These are phyloP conservation scores for Hypoxylon fuscum DNA, from an alignment of 495 filamentous ascomycete species.

Conservation along the genomic window DNA sequence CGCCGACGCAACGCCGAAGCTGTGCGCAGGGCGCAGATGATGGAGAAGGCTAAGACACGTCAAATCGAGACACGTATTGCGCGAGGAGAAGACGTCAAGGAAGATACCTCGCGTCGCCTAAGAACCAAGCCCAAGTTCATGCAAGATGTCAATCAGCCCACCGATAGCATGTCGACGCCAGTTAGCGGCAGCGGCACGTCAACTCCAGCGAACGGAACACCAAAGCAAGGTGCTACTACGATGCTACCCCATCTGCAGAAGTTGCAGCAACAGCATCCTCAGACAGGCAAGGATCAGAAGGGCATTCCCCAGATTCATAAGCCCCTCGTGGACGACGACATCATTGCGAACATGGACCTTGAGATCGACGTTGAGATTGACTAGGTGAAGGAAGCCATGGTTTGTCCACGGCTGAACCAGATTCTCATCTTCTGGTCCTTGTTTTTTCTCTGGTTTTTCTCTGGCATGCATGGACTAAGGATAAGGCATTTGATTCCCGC, in stretches of 20 bases:
- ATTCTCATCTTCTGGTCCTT: too few species aligned
- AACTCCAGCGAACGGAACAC: slow-evolving; percentile 49
- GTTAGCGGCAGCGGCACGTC: slow-evolving; percentile 42
- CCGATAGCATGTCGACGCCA: slow-evolving; percentile 55
- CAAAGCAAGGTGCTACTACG: slow-evolving; percentile 41
- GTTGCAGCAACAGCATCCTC: slow-evolving; percentile 61
- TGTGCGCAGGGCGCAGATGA: slow-evolving; percentile 83
- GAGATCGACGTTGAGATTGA: slow-evolving; percentile 81
- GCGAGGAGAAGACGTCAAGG: slow-evolving; percentile 57
- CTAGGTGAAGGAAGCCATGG: slow-evolving; percentile 16
- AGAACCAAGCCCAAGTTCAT: slow-evolving; percentile 69
- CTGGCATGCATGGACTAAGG: too few species aligned
- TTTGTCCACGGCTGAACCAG: too few species aligned
- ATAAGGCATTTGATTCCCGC: too few species aligned
- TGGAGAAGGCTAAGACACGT: slow-evolving; percentile 73
- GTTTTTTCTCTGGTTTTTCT: too few species aligned
- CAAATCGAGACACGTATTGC: slow-evolving; percentile 62
- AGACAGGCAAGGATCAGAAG: slow-evolving; percentile 54
- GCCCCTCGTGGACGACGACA: slow-evolving; percentile 83
- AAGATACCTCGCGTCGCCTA: slow-evolving; percentile 69
- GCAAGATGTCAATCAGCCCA: slow-evolving; percentile 60
- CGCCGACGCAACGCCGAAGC: slow-evolving; percentile 80
- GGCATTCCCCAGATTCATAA: slow-evolving; percentile 72
- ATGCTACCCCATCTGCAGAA: slow-evolving; percentile 59
- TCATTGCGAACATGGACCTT: slow-evolving; percentile 81